Percentiles rank a stretch among this genome's conserved stretches.
Conservation (phyloP, 2,329 filamentous ascomycete genomes). For the Neophaeococcomyces mojaviensis region DNA sequence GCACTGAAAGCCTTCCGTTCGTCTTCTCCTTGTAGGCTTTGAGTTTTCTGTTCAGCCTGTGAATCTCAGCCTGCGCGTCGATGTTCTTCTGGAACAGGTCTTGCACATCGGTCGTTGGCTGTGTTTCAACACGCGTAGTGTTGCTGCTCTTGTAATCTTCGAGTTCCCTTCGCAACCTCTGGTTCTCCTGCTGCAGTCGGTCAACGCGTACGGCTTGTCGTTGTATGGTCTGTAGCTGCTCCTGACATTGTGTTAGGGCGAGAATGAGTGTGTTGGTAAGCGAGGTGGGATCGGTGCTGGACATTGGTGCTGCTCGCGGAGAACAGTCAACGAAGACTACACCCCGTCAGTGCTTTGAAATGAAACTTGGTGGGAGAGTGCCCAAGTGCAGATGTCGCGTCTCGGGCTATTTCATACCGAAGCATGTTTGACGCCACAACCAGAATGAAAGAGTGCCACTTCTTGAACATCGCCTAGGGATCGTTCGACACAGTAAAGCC, state of each 20-base stretch:
- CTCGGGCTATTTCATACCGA: not conserved
- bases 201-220: slow-evolving; percentile 11
- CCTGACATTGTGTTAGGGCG: slow-evolving; percentile 24
- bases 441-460: not conserved
- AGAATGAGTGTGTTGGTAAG: slow-evolving; percentile 12
- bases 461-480: too few relatives aligned
- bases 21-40: slow-evolving; percentile 8
- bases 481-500: too few relatives aligned
- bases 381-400: too few relatives aligned
- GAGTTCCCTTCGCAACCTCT: slow-evolving; percentile 23
- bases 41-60: slow-evolving; percentile 16
- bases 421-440: not conserved
- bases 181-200: slow-evolving; percentile 27
- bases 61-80: slow-evolving; percentile 21
- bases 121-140: too few relatives aligned
- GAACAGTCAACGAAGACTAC: slow-evolving; percentile 6
- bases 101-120: slow-evolving; percentile 11
- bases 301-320: slow-evolving; percentile 6
- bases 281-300: not conserved
- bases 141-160: not conserved
- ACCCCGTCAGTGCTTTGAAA: too few relatives aligned
- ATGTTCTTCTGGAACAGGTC: slow-evolving; percentile 19
- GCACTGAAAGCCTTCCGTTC: not conserved
- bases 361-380: too few relatives aligned
- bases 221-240: slow-evolving; percentile 20